phyloP scores from a whole-genome alignment of 2,329 filamentous ascomycete genomes.

The Calonectria hongkongensis region DNA sequence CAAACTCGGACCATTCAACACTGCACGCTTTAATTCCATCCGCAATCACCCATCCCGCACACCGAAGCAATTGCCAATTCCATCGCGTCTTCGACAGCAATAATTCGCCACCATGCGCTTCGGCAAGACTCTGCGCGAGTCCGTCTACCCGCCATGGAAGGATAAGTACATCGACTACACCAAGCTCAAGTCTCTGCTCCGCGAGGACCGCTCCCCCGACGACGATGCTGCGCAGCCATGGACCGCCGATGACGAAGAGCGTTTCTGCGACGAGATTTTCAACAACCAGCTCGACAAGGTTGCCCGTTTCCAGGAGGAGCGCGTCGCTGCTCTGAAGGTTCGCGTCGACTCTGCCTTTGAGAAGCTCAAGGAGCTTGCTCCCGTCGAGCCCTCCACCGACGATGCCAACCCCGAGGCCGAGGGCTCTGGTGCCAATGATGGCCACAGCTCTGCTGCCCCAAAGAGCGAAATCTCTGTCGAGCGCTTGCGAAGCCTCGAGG shows the following conservation, averaged over 20 bases:
- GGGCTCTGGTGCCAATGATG: conserved; percentile 43
- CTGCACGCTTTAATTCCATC: not conserved
- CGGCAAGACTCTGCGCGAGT: conserved; percentile 88
- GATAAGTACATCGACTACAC: conserved; percentile 96
- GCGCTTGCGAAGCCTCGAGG: conserved; percentile 81
- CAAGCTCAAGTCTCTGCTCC: conserved; percentile 92
- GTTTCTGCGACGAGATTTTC: conserved; percentile 95
- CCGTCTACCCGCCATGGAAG: conserved; percentile 91
- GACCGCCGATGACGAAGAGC: conserved; percentile 95
- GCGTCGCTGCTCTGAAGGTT: conserved; percentile 75
- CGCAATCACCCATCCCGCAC: conserved; percentile 10
- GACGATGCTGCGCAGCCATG: conserved; percentile 79
- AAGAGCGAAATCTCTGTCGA: conserved; percentile 69
- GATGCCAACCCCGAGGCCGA: conserved; percentile 70
- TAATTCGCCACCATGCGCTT: conserved; percentile 82
- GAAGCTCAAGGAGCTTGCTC: conserved; percentile 86
- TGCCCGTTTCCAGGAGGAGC: conserved; percentile 88
- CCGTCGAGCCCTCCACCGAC: conserved; percentile 63
- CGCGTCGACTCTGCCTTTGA: conserved; percentile 75
- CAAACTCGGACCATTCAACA: conserved; percentile 25
- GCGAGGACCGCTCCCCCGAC: conserved; percentile 80
- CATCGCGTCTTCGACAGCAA: conserved; percentile 9
- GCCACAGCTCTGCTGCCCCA: conserved; percentile 57
- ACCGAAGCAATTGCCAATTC: conserved; percentile 38
- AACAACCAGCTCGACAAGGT: conserved; percentile 98